phyloP scores from a whole-genome alignment of 2,329 filamentous ascomycete species.

The Aspergillus fijiensis region DNA sequence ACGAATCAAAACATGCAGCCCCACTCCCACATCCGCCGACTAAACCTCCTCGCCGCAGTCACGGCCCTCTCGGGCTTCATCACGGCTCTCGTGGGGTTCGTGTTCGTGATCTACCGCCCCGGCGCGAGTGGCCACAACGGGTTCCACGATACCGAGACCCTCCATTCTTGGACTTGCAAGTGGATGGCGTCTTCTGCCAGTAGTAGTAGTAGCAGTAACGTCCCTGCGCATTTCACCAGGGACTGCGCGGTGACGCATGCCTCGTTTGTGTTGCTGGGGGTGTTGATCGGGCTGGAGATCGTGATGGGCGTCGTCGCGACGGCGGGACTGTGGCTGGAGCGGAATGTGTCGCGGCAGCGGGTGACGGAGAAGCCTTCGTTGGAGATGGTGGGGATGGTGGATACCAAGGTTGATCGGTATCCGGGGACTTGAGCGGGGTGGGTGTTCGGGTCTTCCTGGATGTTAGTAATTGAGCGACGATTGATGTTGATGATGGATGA shows the following conservation, averaged over 20 bases:
- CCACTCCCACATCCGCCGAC: constrained; percentile 33
- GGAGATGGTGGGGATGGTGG: constrained; percentile 29
- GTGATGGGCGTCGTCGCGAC: constrained; percentile 33
- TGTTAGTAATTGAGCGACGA: too few species aligned
- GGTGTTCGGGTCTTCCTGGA: too few species aligned
- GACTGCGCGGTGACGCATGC: constrained; percentile 40
- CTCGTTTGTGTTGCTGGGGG: constrained; percentile 36
- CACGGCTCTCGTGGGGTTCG: constrained; percentile 33
- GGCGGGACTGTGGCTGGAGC: constrained; percentile 33
- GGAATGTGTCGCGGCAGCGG: constrained; percentile 30
- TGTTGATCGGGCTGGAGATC: constrained; percentile 37
- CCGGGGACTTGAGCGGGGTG: neutral
- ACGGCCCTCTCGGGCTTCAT: constrained; percentile 39
- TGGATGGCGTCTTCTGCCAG: constrained; percentile 27
- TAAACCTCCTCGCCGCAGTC: constrained; percentile 35
- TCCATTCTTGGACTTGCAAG: constrained; percentile 45
- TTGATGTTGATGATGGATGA: neutral
- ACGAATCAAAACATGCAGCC: constrained; percentile 25
- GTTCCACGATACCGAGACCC: constrained; percentile 36
- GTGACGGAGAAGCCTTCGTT: constrained; percentile 24
- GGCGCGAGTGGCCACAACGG: constrained; percentile 29
- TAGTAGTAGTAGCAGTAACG: constrained; percentile 11
- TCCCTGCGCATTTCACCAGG: constrained; percentile 38
- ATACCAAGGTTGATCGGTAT: constrained; percentile 17
- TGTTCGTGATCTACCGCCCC: constrained; percentile 36